Base-by-base conservation (phyloP, 169 alveolate species). In the Plasmodium blacklocki region DNA sequence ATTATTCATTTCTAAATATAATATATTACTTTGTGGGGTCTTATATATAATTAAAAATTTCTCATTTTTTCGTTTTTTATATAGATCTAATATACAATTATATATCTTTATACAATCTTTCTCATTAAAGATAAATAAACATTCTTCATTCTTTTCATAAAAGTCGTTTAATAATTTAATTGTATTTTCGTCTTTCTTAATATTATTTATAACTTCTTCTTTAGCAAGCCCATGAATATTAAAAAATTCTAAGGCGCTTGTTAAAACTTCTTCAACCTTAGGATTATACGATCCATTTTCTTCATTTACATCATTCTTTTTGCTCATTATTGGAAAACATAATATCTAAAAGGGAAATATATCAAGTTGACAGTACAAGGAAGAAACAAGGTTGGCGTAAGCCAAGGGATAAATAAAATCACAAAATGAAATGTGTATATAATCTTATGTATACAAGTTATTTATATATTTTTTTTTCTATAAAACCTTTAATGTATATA, bases 1-100 rank as follows among this genome's bases (percentile, higher is more conserved):
- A 80, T 52, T 80, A 43, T 80, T 80, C 90, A 80, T 80, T 68
- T 80, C 90, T 26, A 80, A 49, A 47, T 29, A 80, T 18, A 80
- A 73, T 3, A 59, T 54, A 6, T 68, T 80, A 14, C 62, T 29
- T 63, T 80, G 66, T 19, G 59, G 49, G n/a, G 80, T 80, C 47
- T 68, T 80, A 72, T 80, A 80, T 39, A 80, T 54, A 58, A 80
- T 80, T 32, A 80, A 68, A 80, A 67, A 80, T 54, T 66, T 80
- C 15, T 80, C 90, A 56, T 68, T 68, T 21, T 68, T 80, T 67
- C 72, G 29, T 29, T 62, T 80, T 67, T 80, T 80, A 21, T 52
- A 72, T 5, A 80, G 12, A 60, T 80, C 83, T 68, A 80, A 49
- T 2, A 80, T 80, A 21, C 73, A 68, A 18, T 23, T 73, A 49